These are phyloP conservation scores for Penicillium paradoxum DNA, from an alignment of 495 filamentous ascomycete genomes.

Conservation along the genomic window DNA sequence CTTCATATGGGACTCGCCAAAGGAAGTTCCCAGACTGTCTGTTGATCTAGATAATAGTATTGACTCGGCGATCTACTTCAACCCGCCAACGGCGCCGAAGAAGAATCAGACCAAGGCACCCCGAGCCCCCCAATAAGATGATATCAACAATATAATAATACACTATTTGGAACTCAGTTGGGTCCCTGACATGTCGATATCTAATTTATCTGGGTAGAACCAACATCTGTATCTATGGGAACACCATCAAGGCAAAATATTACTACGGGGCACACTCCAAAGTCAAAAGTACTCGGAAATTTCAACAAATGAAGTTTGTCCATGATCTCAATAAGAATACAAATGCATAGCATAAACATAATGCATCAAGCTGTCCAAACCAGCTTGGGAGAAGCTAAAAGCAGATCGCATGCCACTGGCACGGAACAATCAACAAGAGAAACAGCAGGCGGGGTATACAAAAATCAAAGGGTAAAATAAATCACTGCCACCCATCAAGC, in stretches of 20 bases:
- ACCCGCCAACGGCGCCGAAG: neutral
- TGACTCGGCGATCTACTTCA: conserved; percentile 12
- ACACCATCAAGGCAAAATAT: neutral
- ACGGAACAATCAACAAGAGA: neutral
- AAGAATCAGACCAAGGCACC: neutral
- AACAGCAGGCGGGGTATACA: conserved; percentile 3
- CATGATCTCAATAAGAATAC: conserved; percentile 3
- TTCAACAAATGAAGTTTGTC: neutral
- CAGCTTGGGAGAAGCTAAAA: neutral
- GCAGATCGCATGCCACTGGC: neutral
- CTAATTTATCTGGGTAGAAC: neutral
- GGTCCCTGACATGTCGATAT: neutral
- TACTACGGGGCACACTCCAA: neutral
- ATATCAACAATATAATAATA: neutral
- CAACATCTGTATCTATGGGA: neutral
- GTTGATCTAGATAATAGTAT: conserved; percentile 9
- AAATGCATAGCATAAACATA: neutral
- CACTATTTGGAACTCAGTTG: neutral
- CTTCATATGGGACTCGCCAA: conserved; percentile 27
- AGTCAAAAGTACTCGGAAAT: neutral
- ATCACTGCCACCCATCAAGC: neutral
- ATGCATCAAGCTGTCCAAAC: neutral
- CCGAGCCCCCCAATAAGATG: neutral
- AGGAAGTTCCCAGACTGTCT: conserved; percentile 9
- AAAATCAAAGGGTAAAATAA: neutral